Evolutionary conservation across 2,329 filamentous ascomycete species (phyloP).

Genomic region (Blastomyces emzantsi): DNA sequence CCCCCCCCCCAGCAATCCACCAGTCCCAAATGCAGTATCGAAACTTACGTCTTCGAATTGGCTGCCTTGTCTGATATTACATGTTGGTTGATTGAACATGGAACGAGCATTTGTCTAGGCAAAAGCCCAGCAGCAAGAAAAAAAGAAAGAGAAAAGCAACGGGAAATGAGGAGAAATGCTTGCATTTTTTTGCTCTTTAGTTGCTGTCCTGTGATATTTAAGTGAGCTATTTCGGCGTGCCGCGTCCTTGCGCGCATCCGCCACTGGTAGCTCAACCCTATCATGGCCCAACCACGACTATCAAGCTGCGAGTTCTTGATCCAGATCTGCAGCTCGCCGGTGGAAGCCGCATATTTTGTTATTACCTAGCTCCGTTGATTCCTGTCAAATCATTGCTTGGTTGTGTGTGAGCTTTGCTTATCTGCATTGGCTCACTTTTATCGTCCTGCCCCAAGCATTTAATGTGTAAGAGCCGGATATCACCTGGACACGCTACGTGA

Average conservation of each 20-base stretch:
- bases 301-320: slow-evolving; percentile 1
- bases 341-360: neutral
- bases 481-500: neutral
- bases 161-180: neutral
- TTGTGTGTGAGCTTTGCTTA: neutral
- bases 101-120: slow-evolving; percentile 3
- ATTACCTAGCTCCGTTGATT: neutral
- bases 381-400: neutral
- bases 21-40: slow-evolving; percentile 1
- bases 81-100: neutral
- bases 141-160: neutral
- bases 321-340: neutral
- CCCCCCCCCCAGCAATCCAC: neutral
- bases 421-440: neutral
- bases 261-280: neutral
- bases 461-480: neutral
- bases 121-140: neutral
- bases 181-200: neutral
- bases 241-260: neutral
- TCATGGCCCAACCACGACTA: neutral
- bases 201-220: neutral
- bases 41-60: slow-evolving; percentile 1
- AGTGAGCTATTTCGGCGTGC: neutral
- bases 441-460: neutral
- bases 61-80: neutral